Evolutionary conservation across 441 rosid species (phyloP), one percentile per base, ranked within the genome.

Genomic region (Syzygium syzygioides): DNA sequence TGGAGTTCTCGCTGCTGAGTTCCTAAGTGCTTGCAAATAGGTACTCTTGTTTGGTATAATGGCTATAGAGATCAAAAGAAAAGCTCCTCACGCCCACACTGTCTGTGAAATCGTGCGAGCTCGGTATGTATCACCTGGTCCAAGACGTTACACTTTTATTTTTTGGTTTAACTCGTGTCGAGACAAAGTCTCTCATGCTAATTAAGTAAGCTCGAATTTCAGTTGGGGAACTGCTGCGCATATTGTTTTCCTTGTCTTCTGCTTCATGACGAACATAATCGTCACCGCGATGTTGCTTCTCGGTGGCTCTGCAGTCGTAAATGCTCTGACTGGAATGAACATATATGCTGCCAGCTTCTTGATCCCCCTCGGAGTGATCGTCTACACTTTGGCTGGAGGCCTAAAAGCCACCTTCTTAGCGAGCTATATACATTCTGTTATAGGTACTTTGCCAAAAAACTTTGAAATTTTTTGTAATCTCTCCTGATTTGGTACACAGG

Each of bases 211-310:
- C 20, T 87, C 64, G 25, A 45, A 60, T 85, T 86, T 89, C 94
- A 97, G 99, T n/a, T 97, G 99, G 99, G 99, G 99, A 54, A 93
- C 94, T 45, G 92, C 94, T 37, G 97, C 99, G 57, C 99, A 97
- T 88, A 56, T 96, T 54, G 97, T 97, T 76, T 96, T 97, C 93
- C 96, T 97, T 66, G 88, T 89, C 34, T 96, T 97, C 91, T 97
- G 99, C 94, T 92, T 97, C 86, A 68, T 94, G 84, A 97, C 99
- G 12, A 97, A 97, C 86, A 88, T 96, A 25, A 92, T 97, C 9
- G 98, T 96, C 71, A 97, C 98, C 18, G 98, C 98, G 0, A 97
- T 97, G 98, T 94, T 97, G 84, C 95, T 96, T 64, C 97, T 97
- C 9, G 99, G 99, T 2, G 99, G 99, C 80, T 96, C 99, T 28